Evolutionary conservation across 768 basidiomycete genomes (phyloP), one percentile per base, ranked within the genome.

Genomic region (Mycena maculata): DNA sequence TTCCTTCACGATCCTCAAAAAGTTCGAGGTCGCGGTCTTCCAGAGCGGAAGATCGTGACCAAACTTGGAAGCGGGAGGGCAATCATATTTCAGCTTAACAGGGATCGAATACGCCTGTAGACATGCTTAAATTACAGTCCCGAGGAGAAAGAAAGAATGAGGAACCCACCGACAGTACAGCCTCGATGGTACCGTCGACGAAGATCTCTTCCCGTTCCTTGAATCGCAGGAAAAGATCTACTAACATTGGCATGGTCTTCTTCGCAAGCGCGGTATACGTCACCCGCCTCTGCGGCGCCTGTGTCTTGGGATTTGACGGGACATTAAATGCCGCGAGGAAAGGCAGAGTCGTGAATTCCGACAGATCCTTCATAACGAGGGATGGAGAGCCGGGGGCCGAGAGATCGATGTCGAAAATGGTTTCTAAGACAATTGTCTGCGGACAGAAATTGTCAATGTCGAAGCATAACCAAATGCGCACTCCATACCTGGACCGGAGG

Each of bases 61-160:
- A 74, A 89, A 94, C 74, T 91, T 95, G 42, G 92, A 95, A 0
- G 97, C 87, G 0, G 92, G 81, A 0, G 97, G 96, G 76, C 96
- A 98, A 38, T 97, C 95, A 69, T 98, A 97, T 78, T 96, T 96
- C 69, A 99, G 81, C 74, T 96, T 95, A 76, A 98, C 89, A 2
- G 97, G 96, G 36, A 97, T 91, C 5, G 93, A 88, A 72, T 93
- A 96, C 0, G 95, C 92, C 93, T 95, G 47, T 20, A 13, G 22
- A 63, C 54, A 13, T 36, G 27, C 57, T 39, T 65, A 20, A 47
- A 47, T 28, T 59, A 45, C 36, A 45, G 16, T 47, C 30, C 20
- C 20, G 45, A 20, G 44, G 48, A 48, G 6, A 25, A 10, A 6
- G 25, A n/a, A 31, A n/a, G 23, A 55, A 42, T 4, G 31, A 56